Conservation (phyloP, 495 filamentous ascomycete species). For the Penicillium herquei region DNA sequence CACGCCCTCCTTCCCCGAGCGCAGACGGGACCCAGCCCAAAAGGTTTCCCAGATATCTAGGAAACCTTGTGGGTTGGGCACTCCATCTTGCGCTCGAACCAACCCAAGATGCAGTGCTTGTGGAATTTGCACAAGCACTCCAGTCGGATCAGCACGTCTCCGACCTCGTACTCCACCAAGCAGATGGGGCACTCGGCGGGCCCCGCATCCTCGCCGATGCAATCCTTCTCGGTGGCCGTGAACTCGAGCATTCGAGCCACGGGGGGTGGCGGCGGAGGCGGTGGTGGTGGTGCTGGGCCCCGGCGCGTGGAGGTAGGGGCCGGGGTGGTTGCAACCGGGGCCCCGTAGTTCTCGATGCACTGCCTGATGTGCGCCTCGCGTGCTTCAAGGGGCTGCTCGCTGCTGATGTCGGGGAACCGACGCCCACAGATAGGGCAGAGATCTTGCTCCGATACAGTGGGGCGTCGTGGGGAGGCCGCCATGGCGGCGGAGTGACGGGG, state of each 20-base stretch:
- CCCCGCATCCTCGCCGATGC: conserved; percentile 62
- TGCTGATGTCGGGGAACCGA: conserved; percentile 64
- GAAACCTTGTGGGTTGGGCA: conserved; percentile 54
- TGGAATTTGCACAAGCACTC: conserved; percentile 96
- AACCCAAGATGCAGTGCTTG: conserved; percentile 59
- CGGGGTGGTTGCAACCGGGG: neutral
- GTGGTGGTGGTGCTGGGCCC: conserved; percentile 15
- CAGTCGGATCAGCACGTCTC: conserved; percentile 75
- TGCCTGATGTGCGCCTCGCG: conserved; percentile 74
- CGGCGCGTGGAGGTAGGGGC: neutral
- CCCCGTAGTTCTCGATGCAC: conserved; percentile 62
- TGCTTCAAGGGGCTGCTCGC: conserved; percentile 57
- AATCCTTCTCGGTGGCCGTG: conserved; percentile 88
- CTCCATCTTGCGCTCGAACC: conserved; percentile 54
- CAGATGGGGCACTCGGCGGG: conserved; percentile 86
- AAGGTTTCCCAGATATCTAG: conserved; percentile 36
- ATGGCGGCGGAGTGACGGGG: neutral
- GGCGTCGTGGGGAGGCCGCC: conserved; percentile 12
- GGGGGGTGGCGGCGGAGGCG: conserved; percentile 22
- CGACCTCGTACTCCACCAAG: conserved; percentile 91
- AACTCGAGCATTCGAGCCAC: conserved; percentile 62
- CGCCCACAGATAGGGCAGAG: conserved; percentile 86
- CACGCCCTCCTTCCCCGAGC: conserved; percentile 13
- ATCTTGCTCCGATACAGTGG: conserved; percentile 71
- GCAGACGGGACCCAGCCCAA: conserved; percentile 54